Conservation (phyloP, 2,329 filamentous ascomycete species). For the Alternaria solani region DNA sequence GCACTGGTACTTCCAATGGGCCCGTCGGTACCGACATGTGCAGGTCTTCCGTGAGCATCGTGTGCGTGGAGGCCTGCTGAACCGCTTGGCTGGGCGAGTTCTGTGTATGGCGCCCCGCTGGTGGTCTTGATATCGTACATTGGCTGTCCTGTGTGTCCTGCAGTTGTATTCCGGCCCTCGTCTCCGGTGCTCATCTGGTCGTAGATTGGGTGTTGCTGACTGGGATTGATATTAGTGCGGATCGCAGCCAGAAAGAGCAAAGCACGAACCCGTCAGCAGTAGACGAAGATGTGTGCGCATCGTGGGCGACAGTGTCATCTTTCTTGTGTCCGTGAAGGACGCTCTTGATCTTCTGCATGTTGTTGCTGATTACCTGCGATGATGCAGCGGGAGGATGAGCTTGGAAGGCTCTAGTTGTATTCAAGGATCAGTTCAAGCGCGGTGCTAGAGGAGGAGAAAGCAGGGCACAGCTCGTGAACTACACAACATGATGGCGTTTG, state of each 20-base stretch:
- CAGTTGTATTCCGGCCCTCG: slow-evolving; percentile 8
- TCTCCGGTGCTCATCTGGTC: slow-evolving; percentile 34
- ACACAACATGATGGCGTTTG: slow-evolving; percentile 26
- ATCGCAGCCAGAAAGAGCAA: neutral
- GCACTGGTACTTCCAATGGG: slow-evolving; percentile 7
- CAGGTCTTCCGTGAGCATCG: slow-evolving; percentile 5
- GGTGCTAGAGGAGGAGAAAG: slow-evolving; percentile 19
- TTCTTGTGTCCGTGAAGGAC: slow-evolving; percentile 48
- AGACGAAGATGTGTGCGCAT: slow-evolving; percentile 25
- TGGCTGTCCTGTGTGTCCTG: slow-evolving; percentile 9
- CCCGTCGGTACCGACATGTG: slow-evolving; percentile 17
- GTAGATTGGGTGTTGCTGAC: slow-evolving; percentile 38
- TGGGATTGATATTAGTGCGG: slow-evolving; percentile 11
- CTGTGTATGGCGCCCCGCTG: slow-evolving; percentile 19
- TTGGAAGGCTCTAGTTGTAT: slow-evolving; percentile 7
- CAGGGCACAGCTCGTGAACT: slow-evolving; percentile 33
- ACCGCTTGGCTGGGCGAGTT: slow-evolving; percentile 16
- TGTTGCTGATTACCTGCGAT: slow-evolving; percentile 12
- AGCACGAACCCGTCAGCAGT: slow-evolving; percentile 17
- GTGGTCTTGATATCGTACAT: slow-evolving; percentile 17
- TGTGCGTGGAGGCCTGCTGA: slow-evolving; percentile 13
- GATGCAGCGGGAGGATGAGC: slow-evolving; percentile 14
- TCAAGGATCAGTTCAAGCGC: slow-evolving; percentile 21
- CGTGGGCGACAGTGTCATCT: slow-evolving; percentile 38
- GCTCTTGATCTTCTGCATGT: slow-evolving; percentile 57